Evolutionary conservation across 148 eudicot species (phyloP), one percentile per base, ranked within the genome.

Genomic region (Dysphania ambrosioides): DNA sequence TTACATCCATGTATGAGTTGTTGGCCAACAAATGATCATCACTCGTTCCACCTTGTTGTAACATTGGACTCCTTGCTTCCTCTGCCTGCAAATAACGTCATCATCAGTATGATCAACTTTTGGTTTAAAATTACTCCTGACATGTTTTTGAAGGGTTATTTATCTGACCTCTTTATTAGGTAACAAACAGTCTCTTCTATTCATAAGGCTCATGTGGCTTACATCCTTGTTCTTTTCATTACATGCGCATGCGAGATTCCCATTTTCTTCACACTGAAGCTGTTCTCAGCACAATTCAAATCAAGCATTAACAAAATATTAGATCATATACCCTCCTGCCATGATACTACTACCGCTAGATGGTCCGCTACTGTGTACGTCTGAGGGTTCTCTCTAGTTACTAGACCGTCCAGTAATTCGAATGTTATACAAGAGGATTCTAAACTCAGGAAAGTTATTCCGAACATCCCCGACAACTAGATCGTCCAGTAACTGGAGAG

Each of bases 101-200:
- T 55, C 24, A 21, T 67, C 51, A n/a, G 64, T 27, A 32, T 56
- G 49, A 31, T 34, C 26, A 9, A 13, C 60, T 12, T 8, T 18
- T 16, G 8, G 40, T 0, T 30, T 19, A n/a, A 38, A n/a, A 13
- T 11, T 31, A 12, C 40, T 38, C 5, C 23, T 58, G 3, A 4
- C 16, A 30, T 35, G 18, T 13, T 36, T n/a, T 26, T 2, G 1
- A 11, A 32, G 10, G 34, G 21, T 30, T 26, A 2, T 29, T 21
- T 29, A 18, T 40, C 72, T 34, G 30, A 80, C 85, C 71, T 79
- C 83, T 79, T 77, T 80, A 51, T 72, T 60, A 9, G 87, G 66
- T n/a, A 85, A 68, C 27, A 79, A 67, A 68, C 85, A 79, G 27
- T 85, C 87, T 62, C 85, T 77, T 70, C 85, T 66, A 23, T 66